Conservation (phyloP, 1,284 basidiomycete genomes). For the Trichosporon ovoides region DNA sequence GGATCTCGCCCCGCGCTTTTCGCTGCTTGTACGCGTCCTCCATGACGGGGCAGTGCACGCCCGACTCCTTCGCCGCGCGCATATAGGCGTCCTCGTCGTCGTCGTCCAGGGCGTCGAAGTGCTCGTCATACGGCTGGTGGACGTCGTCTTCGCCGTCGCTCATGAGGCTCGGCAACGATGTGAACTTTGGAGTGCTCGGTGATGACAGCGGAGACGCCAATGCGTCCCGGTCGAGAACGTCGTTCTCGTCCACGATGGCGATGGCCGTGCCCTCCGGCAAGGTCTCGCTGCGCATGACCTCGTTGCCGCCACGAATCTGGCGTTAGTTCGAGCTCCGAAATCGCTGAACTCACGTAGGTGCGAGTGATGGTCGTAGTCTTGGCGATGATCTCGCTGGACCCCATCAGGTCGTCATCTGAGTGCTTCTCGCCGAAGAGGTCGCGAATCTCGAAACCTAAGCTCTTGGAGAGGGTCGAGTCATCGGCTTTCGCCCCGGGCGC, state of each 20-base stretch:
- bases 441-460: slow-evolving; percentile 71
- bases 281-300: background rate
- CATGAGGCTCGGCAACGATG: background rate
- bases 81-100: background rate
- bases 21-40: background rate
- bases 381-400: slow-evolving; percentile 42
- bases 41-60: background rate
- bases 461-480: slow-evolving; percentile 62
- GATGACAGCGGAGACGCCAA: background rate
- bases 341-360: background rate
- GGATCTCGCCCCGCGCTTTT: background rate
- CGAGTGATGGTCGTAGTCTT: slow-evolving; percentile 29
- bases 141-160: background rate
- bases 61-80: background rate
- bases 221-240: background rate
- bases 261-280: background rate
- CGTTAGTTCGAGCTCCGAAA: background rate
- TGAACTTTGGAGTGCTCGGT: background rate
- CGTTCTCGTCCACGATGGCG: background rate
- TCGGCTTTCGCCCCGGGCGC: background rate
- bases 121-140: background rate
- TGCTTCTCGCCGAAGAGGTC: slow-evolving; percentile 54
- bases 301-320: background rate
- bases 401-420: slow-evolving; percentile 47
- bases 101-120: background rate